A percentile compares a stretch with the other conserved stretches of the same genome.
These are phyloP conservation scores for Lathyrus tuberosus DNA, from an alignment of 306 rosid species.

Conservation along the genomic window DNA sequence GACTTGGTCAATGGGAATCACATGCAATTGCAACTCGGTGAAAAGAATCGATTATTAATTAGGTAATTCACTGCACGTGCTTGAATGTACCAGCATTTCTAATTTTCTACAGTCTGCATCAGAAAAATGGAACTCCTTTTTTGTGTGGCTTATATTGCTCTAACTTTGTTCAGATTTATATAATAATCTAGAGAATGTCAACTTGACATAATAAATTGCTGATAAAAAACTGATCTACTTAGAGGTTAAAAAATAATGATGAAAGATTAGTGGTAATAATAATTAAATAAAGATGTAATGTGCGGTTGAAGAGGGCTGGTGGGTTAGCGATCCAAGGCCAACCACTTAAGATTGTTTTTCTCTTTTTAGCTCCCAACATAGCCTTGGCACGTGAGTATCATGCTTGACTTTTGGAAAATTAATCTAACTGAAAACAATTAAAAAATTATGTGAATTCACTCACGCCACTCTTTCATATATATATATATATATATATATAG, in stretches of 20 bases:
- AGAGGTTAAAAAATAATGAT: background rate
- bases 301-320: background rate
- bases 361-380: too few relatives aligned
- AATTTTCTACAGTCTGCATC: constrained; percentile 25
- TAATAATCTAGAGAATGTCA: constrained; percentile 26
- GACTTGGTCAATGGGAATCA: constrained; percentile 45
- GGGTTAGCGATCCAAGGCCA: constrained; percentile 2
- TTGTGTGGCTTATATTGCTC: constrained; percentile 10
- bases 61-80: constrained; percentile 41
- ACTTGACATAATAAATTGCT: constrained; percentile 35
- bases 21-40: constrained; percentile 38
- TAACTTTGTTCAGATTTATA: constrained; percentile 1
- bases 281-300: background rate
- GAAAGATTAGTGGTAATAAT: background rate
- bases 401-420: too few relatives aligned
- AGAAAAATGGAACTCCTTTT: constrained; percentile 1
- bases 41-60: constrained; percentile 32
- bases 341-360: too few relatives aligned
- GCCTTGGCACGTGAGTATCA: too few relatives aligned
- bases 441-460: too few relatives aligned
- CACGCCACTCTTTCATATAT: too few relatives aligned
- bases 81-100: constrained; percentile 4
- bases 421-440: too few relatives aligned
- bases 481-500: too few relatives aligned
- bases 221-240: constrained; percentile 14